Base-by-base conservation (phyloP, 164 flowering plant species). In the Magnolia sinica region DNA sequence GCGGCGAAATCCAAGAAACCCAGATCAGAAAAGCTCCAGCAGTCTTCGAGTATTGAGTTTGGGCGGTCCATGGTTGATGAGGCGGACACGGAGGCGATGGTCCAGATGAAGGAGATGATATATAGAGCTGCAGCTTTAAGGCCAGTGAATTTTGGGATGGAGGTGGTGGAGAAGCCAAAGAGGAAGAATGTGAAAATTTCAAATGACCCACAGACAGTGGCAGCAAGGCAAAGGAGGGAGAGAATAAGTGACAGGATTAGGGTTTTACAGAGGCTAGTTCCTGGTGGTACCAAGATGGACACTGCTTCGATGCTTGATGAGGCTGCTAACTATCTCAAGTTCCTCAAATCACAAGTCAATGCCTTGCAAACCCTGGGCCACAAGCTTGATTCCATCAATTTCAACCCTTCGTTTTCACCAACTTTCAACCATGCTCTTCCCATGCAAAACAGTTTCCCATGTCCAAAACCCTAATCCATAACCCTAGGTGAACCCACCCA, bases 271-370 rank as follows among this genome's bases (percentile, higher is more conserved):
- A 87, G 82, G 84, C 78, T 96, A 52, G 97, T 96, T 18, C 99
- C 99, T 27, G 97, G 99, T 58, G 99, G 98, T 16, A 87, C 74
- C 81, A 96, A 96, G 85, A 96, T 96, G 98, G 99, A 96, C 76
- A 96, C 99, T 52, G 99, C 99, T 55, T 87, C 98, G 27, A 96
- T 96, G 98, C 98, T 96, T 73, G 99, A 96, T 78, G 99, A 96
- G 73, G 99, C 99, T 78, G 98, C 98, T 29, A 96, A 88, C 71
- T 94, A 96, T 78, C 94, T 96, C 80, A 94, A 87, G 87, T 96
- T 91, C 77, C 83, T 96, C 0, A 89, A 90, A 83, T 88, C 92
- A 55, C 98, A 94, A 83, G 93, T 94, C 52, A 88, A 83, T 74
- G 91, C 87, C 20, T 78, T 95, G 67, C 94, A 95, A 81, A 82